Percentiles rank a stretch among this genome's conserved stretches.
Conservation (phyloP, 768 basidiomycete species). For the Suillus americanus region DNA sequence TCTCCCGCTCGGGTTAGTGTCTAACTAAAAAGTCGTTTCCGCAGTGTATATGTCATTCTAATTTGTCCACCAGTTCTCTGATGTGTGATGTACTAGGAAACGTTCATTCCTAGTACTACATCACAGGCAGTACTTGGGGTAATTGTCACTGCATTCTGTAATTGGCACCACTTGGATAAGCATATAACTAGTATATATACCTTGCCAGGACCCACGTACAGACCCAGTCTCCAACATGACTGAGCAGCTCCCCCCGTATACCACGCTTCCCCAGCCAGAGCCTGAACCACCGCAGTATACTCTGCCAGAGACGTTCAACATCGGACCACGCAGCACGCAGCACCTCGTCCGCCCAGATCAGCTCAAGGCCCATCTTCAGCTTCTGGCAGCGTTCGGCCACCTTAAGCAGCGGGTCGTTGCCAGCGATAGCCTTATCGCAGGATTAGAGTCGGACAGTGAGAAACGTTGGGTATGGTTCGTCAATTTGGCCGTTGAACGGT, state of each 20-base stretch:
- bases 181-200: too few species aligned
- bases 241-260: slow-evolving; percentile 65
- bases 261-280: slow-evolving; percentile 43
- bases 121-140: too few species aligned
- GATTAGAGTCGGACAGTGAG: slow-evolving; percentile 25
- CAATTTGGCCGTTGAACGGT: slow-evolving; percentile 36
- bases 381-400: slow-evolving; percentile 28
- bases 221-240: slow-evolving; percentile 40
- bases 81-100: too few species aligned
- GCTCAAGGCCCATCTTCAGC: slow-evolving; percentile 29
- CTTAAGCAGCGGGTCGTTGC: slow-evolving; percentile 17
- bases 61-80: too few species aligned
- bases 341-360: slow-evolving; percentile 24
- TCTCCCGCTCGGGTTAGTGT: too few species aligned
- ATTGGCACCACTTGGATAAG: too few species aligned
- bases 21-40: too few species aligned
- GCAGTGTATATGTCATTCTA: too few species aligned
- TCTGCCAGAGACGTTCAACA: slow-evolving; percentile 17
- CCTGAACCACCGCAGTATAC: slow-evolving; percentile 10
- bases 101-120: too few species aligned
- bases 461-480: slow-evolving; percentile 40
- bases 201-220: background rate
- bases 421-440: slow-evolving; percentile 14
- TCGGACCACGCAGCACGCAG: slow-evolving; percentile 6
- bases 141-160: too few species aligned